phyloP scores from a whole-genome alignment of 306 rosid genomes.

The Prunus davidiana region DNA sequence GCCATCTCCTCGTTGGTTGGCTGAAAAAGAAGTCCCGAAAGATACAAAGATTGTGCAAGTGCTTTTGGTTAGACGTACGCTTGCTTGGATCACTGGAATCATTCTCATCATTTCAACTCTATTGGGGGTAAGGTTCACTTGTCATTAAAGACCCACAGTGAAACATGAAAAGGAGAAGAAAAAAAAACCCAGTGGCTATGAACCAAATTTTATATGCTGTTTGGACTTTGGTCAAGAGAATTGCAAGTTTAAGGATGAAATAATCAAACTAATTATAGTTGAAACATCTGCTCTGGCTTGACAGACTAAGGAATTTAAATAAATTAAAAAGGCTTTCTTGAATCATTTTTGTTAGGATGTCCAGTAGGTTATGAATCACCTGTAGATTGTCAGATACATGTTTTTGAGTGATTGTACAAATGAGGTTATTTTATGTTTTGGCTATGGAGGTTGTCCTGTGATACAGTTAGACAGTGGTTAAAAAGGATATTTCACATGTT shows the following conservation, averaged over 20 bases:
- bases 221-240: background rate
- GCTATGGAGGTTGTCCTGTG: background rate
- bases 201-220: background rate
- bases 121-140: conserved; percentile 65
- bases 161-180: background rate
- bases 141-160: background rate
- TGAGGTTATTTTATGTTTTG: background rate
- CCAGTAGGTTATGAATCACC: background rate
- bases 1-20: conserved; percentile 60
- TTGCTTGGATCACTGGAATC: conserved; percentile 89
- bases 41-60: conserved; percentile 36
- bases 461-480: background rate
- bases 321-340: background rate
- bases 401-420: background rate
- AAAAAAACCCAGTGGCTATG: background rate
- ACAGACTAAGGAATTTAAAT: background rate
- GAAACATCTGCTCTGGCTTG: background rate
- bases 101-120: conserved; percentile 80
- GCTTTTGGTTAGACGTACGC: conserved; percentile 61
- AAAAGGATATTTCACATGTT: background rate
- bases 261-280: background rate
- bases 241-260: background rate
- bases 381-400: background rate
- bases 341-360: background rate
- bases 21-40: conserved; percentile 32